Base-by-base conservation (phyloP, 495 filamentous ascomycete species). In the Cryomyces antarcticus region DNA sequence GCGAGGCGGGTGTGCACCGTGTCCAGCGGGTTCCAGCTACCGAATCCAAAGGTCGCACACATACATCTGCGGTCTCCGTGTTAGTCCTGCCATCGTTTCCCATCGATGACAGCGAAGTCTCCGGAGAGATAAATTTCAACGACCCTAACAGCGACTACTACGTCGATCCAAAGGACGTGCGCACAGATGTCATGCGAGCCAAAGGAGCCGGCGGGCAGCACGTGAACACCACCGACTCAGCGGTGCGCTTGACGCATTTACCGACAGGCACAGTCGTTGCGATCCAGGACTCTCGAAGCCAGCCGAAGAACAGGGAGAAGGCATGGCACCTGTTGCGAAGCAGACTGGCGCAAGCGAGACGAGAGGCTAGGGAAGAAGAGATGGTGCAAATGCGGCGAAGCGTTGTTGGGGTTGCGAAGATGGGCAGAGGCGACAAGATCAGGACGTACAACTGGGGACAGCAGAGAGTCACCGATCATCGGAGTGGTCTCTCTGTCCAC, bases 181-280 rank as follows among this genome's bases (percentile, higher is more conserved):
- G 75, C 35, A 68, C 72, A 6, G 92, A 97, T 53, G 80, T 82
- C 50, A 93, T 96, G 87, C 73, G 86, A 29, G 84, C 89, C 0
- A 67, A 80, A 40, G 89, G 89, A 29, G 86, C 89, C 2, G 89
- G 89, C 12, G 89, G 89, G 5, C 89, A 97, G 63, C 92, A 96
- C 57, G 89, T 97, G 55, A 97, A 97, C 60, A 95, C 82, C 49
- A 97, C 89, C 2, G 92, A 96, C 59, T 93, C 85, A 31, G 89
- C 89, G 12, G 82, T 97, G 47, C 78, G 89, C 12, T 66, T 97
- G 43, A 94, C 86, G 7, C 92, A 97, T 69, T 67, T 84, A 9
- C 92, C 89, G 7, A 94, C 87, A 0, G 76, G 74, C 31, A 83
- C 73, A 6, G 72, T 81, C 28, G 87, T 95, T 7, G 77, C 75